Evolutionary conservation across 108 stramenopile genomes (phyloP).

Genomic region (Aurantiochytrium sp.): DNA sequence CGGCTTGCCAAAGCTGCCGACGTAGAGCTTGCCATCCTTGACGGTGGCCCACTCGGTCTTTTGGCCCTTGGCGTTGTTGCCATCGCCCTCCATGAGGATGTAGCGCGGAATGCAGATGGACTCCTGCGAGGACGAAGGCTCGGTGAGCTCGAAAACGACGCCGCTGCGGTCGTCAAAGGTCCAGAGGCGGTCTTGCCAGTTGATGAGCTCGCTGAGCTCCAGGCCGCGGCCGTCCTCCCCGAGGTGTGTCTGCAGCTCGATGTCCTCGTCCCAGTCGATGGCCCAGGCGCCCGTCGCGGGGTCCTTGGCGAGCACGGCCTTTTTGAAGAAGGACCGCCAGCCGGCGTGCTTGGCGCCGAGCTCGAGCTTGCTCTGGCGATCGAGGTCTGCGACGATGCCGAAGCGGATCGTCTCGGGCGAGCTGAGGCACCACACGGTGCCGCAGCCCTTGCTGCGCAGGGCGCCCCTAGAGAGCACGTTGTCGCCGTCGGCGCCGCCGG

Average conservation of each 20-base stretch:
- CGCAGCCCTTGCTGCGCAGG: neutral
- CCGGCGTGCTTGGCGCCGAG: neutral
- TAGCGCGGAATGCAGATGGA: conserved; percentile 25
- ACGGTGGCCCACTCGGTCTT: conserved; percentile 57
- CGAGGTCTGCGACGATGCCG: conserved; percentile 31
- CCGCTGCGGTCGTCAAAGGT: conserved; percentile 55
- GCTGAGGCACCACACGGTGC: neutral
- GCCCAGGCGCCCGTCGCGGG: neutral
- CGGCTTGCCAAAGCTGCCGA: conserved; percentile 58
- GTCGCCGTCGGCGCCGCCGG: too few species aligned
- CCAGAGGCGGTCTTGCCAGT: conserved; percentile 32
- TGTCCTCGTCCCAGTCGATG: neutral
- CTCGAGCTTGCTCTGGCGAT: neutral
- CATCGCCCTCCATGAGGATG: conserved; percentile 51
- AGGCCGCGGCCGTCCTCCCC: conserved; percentile 53
- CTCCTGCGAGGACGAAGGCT: conserved; percentile 28
- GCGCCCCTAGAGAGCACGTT: too few species aligned
- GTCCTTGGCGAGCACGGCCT: neutral
- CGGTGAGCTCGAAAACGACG: conserved; percentile 51
- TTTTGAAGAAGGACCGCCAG: neutral
- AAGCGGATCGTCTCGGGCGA: neutral
- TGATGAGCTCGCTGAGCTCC: conserved; percentile 53
- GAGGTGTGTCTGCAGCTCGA: conserved; percentile 33
- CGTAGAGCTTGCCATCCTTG: conserved; percentile 44
- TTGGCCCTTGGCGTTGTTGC: conserved; percentile 50